Percentiles rank a stretch among this genome's conserved stretches.
Conservation (phyloP, 2,329 filamentous ascomycete genomes). For the Sclerotiophoma versabilis region DNA sequence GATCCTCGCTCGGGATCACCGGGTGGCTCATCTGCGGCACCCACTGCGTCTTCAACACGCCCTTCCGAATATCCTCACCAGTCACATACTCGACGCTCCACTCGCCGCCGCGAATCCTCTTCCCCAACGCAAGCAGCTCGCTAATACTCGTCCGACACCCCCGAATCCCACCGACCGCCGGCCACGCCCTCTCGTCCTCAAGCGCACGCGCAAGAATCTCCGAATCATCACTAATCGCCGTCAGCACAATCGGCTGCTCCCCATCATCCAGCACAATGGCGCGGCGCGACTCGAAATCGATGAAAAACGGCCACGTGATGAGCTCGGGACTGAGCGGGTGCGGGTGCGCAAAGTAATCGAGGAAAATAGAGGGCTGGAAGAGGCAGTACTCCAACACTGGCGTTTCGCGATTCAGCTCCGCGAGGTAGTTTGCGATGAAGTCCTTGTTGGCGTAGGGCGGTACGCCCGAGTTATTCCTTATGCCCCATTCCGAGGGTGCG, state of each 20-base stretch:
- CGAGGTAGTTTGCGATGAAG: slow-evolving; percentile 59
- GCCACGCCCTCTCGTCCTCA: slow-evolving; percentile 35
- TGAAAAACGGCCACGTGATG: slow-evolving; percentile 44
- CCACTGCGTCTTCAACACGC: slow-evolving; percentile 53
- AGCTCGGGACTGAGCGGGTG: slow-evolving; percentile 57
- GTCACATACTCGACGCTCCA: slow-evolving; percentile 55
- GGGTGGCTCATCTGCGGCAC: slow-evolving; percentile 43
- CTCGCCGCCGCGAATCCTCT: slow-evolving; percentile 39
- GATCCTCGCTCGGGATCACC: slow-evolving; percentile 47
- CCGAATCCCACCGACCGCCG: slow-evolving; percentile 34
- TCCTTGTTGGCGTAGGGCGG: slow-evolving; percentile 61
- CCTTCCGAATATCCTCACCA: slow-evolving; percentile 57
- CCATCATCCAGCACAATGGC: slow-evolving; percentile 42
- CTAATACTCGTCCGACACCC: slow-evolving; percentile 34
- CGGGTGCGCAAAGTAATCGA: slow-evolving; percentile 63
- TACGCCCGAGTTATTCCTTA: slow-evolving; percentile 46
- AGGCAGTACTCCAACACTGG: slow-evolving; percentile 63
- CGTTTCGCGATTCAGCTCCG: slow-evolving; percentile 57
- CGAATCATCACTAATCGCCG: slow-evolving; percentile 35
- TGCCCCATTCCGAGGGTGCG: slow-evolving; percentile 42
- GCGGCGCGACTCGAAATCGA: slow-evolving; percentile 36
- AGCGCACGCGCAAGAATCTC: slow-evolving; percentile 37
- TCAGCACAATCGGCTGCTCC: slow-evolving; percentile 35
- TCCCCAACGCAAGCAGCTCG: slow-evolving; percentile 38
- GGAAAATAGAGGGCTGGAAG: slow-evolving; percentile 63